phyloP scores from a whole-genome alignment of 257 asterid species.

The Eucommia ulmoides region DNA sequence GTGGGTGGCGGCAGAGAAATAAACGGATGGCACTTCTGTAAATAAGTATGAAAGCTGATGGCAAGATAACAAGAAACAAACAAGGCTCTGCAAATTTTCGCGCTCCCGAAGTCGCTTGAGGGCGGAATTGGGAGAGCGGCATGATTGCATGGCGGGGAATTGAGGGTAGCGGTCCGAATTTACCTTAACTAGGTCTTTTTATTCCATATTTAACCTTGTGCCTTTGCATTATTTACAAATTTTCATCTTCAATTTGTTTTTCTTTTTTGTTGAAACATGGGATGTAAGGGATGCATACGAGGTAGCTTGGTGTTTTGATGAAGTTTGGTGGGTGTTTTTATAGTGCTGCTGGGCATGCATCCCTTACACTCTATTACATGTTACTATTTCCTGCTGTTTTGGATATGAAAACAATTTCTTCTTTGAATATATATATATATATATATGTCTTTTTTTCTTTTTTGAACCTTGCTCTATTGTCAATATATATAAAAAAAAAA shows the following conservation, averaged over 20 bases:
- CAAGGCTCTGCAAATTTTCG: slow-evolving; percentile 37
- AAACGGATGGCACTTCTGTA: slow-evolving; percentile 5
- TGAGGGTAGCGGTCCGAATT: slow-evolving; percentile 55
- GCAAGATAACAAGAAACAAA: slow-evolving; percentile 6
- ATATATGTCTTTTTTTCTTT: too few relatives aligned
- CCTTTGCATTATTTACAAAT: background rate
- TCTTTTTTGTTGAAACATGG: slow-evolving; percentile 13
- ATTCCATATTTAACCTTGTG: slow-evolving; percentile 3
- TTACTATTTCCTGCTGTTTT: too few relatives aligned
- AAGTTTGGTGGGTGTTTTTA: background rate
- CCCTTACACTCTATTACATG: slow-evolving; percentile 27
- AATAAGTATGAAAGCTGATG: background rate
- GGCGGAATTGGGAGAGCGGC: slow-evolving; percentile 26
- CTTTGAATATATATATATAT: too few relatives aligned
- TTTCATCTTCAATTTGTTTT: background rate
- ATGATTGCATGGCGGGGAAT: slow-evolving; percentile 46
- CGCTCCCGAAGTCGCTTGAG: slow-evolving; percentile 18
- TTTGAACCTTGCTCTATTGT: too few relatives aligned
- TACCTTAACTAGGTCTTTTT: slow-evolving; percentile 9
- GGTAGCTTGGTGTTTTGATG: slow-evolving; percentile 11
- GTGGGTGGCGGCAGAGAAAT: slow-evolving; percentile 14
- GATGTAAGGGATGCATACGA: slow-evolving; percentile 51
- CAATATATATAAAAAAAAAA: too few relatives aligned
- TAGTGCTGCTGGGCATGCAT: slow-evolving; percentile 27
- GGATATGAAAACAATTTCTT: too few relatives aligned